A percentile compares a stretch with the other conserved stretches of the same genome.
Evolutionary conservation across 2,329 filamentous ascomycete species (phyloP).

Genomic region (Pyrenophora seminiperda): DNA sequence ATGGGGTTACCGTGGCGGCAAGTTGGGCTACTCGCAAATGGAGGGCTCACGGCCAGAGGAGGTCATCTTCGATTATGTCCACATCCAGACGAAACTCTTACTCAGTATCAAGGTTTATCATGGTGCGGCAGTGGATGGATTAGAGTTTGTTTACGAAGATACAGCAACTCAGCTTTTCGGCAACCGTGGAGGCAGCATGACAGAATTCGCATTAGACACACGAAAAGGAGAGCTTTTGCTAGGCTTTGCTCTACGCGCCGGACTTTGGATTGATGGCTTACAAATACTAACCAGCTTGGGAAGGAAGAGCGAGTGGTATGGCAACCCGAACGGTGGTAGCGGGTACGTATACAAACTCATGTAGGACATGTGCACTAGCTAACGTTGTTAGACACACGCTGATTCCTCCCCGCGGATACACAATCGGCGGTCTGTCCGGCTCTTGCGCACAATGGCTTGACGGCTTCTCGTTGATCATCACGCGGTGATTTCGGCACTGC

Average conservation of each 20-base stretch:
- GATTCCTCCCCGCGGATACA: conserved; percentile 87
- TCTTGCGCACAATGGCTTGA: conserved; percentile 82
- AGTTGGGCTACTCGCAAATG: conserved; percentile 73
- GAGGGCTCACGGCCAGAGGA: conserved; percentile 73
- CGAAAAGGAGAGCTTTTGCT: conserved; percentile 83
- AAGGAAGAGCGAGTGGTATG: conserved; percentile 83
- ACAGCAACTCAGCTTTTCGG: conserved; percentile 84
- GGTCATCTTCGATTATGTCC: conserved; percentile 72
- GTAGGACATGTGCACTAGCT: conserved; percentile 20
- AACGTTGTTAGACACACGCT: conserved; percentile 71
- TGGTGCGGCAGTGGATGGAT: conserved; percentile 75
- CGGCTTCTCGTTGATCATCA: conserved; percentile 81
- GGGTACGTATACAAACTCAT: conserved; percentile 67
- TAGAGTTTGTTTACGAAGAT: conserved; percentile 95
- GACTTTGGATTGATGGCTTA: conserved; percentile 83
- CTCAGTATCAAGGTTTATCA: conserved; percentile 77
- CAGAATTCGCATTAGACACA: conserved; percentile 81
- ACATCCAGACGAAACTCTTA: conserved; percentile 70
- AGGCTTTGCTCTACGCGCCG: conserved; percentile 82
- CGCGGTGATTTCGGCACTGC: conserved; percentile 56
- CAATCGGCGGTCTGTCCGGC: conserved; percentile 84
- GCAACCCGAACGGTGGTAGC: conserved; percentile 78
- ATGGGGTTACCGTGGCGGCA: conserved; percentile 75
- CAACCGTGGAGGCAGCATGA: conserved; percentile 71
- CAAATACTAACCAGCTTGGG: conserved; percentile 88